These are phyloP conservation scores for Boechera stricta DNA, from an alignment of 345 rosid genomes.

Conservation along the genomic window DNA sequence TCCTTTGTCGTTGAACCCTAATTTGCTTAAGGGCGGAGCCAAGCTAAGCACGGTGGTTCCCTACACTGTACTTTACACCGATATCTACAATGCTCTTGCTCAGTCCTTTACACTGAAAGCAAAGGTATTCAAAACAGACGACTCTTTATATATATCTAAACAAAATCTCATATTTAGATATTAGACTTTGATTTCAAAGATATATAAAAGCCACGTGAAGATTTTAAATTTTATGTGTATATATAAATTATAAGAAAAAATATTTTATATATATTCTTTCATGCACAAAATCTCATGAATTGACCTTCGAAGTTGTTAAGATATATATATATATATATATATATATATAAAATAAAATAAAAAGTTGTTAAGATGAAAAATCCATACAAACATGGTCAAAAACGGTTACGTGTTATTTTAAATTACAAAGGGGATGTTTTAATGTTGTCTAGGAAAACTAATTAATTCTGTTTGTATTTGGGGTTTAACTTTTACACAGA, in stretches of 20 bases:
- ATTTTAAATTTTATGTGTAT: no score
- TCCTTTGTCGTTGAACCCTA: background rate
- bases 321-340: no score
- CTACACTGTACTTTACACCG: background rate
- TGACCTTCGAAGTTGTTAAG: background rate
- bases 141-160: no score
- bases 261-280: background rate
- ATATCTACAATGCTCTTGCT: conserved; percentile 19
- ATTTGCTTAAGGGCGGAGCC: background rate
- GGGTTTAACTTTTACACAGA: background rate
- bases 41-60: conserved; percentile 9
- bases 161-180: background rate
- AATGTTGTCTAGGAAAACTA: background rate
- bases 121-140: conserved; percentile 5
- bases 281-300: background rate
- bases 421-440: background rate
- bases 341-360: no score
- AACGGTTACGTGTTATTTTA: background rate
- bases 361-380: no score
- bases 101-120: background rate
- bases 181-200: background rate
- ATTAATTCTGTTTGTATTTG: background rate
- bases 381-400: background rate
- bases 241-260: no score
- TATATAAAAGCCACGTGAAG: background rate